A percentile compares a stretch with the other conserved stretches of the same genome.
Conservation (phyloP, 1,284 basidiomycete species). For the Sporisorium exsertum region DNA sequence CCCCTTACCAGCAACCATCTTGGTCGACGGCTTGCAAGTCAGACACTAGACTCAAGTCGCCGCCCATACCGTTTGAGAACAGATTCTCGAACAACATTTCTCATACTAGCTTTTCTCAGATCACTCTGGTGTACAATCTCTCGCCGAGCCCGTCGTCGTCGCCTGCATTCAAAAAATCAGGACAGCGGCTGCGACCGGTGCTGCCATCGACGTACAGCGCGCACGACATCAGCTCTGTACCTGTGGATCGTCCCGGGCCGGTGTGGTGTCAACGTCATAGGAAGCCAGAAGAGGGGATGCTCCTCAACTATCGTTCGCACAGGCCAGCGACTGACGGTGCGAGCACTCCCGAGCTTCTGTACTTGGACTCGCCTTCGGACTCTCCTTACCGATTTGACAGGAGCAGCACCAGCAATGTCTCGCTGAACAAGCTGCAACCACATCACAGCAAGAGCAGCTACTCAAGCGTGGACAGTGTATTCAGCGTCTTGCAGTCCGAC, state of each 20-base stretch:
- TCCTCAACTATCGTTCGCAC: neutral
- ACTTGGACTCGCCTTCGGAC: neutral
- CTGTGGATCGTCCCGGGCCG: neutral
- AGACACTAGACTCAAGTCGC: neutral
- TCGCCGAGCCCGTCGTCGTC: neutral
- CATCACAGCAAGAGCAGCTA: neutral
- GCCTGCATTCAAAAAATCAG: neutral
- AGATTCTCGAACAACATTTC: neutral
- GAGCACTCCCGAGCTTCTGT: neutral
- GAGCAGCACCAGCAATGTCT: neutral
- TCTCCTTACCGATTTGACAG: neutral
- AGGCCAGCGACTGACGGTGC: neutral
- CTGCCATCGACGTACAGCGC: conserved; percentile 5
- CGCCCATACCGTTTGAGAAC: neutral
- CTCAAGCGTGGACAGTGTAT: conserved; percentile 2
- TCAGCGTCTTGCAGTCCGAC: conserved; percentile 1
- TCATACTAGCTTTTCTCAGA: neutral
- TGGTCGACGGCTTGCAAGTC: neutral
- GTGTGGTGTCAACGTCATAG: neutral
- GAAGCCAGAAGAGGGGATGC: conserved; percentile 1
- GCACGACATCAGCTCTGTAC: conserved; percentile 5
- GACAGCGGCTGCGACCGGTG: neutral
- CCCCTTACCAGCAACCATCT: neutral
- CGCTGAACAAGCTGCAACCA: conserved; percentile 4
- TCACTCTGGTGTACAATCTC: neutral